Conservation (phyloP, 2,329 filamentous ascomycete genomes). For the Aspergillus alliaceus region DNA sequence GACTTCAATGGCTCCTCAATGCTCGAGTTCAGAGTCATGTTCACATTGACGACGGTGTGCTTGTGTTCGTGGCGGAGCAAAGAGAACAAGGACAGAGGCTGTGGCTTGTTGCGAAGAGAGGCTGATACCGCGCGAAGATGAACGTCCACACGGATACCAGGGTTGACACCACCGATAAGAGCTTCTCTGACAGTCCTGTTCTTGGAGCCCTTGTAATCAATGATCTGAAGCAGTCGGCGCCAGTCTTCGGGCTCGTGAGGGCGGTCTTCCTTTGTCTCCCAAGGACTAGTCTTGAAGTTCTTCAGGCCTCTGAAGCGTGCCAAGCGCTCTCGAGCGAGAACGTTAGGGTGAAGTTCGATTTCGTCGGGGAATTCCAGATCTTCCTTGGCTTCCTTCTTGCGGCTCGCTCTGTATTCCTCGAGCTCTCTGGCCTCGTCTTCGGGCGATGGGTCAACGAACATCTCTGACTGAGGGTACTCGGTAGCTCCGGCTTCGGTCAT, state of each 20-base stretch:
- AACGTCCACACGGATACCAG: slow-evolving; percentile 80
- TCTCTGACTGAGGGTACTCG: slow-evolving; percentile 91
- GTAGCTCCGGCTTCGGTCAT: slow-evolving; percentile 78
- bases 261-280: slow-evolving; percentile 85
- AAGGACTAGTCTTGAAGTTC: slow-evolving; percentile 80
- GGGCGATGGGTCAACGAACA: slow-evolving; percentile 76
- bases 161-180: slow-evolving; percentile 79
- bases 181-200: slow-evolving; percentile 77
- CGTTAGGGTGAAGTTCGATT: slow-evolving; percentile 87
- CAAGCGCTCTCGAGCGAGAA: slow-evolving; percentile 80
- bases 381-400: slow-evolving; percentile 78
- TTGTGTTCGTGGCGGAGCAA: slow-evolving; percentile 95
- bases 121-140: slow-evolving; percentile 65
- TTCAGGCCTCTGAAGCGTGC: slow-evolving; percentile 88
- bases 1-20: slow-evolving; percentile 75
- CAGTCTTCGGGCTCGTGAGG: slow-evolving; percentile 88
- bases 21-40: slow-evolving; percentile 80
- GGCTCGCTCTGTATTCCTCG: slow-evolving; percentile 74
- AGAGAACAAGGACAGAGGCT: slow-evolving; percentile 76
- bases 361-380: slow-evolving; percentile 97
- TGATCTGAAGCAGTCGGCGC: slow-evolving; percentile 78
- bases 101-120: slow-evolving; percentile 51
- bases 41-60: slow-evolving; percentile 83
- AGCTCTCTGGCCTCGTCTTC: slow-evolving; percentile 84
- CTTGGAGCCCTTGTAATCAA: slow-evolving; percentile 84